These are phyloP conservation scores for Erysiphe neolycopersici DNA, from an alignment of 2,329 filamentous ascomycete species.

Conservation along the genomic window DNA sequence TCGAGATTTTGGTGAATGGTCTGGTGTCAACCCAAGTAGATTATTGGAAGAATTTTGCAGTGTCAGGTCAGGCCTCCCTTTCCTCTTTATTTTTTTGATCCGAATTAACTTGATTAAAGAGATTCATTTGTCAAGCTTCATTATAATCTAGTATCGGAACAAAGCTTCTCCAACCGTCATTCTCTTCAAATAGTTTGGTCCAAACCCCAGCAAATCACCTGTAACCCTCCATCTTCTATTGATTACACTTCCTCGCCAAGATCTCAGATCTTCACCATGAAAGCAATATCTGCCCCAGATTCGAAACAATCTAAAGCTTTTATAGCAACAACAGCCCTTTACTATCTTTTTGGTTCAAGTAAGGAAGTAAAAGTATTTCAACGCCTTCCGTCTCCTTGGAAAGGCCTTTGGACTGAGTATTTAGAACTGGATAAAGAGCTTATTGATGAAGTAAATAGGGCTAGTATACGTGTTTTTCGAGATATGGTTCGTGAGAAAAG, in stretches of 20 bases:
- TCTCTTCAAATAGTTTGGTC: constrained; percentile 53
- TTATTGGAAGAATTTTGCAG: constrained; percentile 72
- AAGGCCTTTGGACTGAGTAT: constrained; percentile 65
- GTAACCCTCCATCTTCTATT: constrained; percentile 12
- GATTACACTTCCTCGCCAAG: constrained; percentile 16
- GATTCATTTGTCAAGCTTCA: constrained; percentile 41
- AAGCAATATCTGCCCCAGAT: constrained; percentile 44
- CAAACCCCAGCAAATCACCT: constrained; percentile 32
- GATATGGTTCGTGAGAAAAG: constrained; percentile 39
- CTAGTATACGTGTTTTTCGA: constrained; percentile 38
- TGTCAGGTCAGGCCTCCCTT: constrained; percentile 28
- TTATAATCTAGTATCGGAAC: constrained; percentile 44
- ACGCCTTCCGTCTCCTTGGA: constrained; percentile 53
- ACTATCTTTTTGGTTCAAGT: constrained; percentile 52
- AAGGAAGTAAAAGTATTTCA: constrained; percentile 63
- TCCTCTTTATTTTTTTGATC: background rate
- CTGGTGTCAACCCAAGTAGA: constrained; percentile 47
- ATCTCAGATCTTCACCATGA: constrained; percentile 46
- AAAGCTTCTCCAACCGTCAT: constrained; percentile 50
- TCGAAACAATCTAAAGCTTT: constrained; percentile 65
- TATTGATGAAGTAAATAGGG: constrained; percentile 42
- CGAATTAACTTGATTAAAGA: constrained; percentile 17
- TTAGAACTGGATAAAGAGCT: constrained; percentile 41
- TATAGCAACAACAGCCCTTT: constrained; percentile 56
- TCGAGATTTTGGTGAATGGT: constrained; percentile 63